phyloP scores from a whole-genome alignment of 306 rosid genomes.

The barrel medic (Medicago truncatula) region DNA sequence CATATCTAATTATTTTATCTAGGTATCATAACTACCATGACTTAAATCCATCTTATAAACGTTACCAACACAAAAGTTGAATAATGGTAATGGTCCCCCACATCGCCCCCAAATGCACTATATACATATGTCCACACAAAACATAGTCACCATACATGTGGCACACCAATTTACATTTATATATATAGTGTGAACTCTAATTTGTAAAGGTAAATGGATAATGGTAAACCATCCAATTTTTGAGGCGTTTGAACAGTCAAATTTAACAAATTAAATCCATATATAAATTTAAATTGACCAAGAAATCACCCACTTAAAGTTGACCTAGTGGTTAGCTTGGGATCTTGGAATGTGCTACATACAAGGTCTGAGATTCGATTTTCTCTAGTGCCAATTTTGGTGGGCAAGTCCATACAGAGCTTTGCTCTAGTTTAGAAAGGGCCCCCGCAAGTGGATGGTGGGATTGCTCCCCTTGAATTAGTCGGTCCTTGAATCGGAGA shows the following conservation, averaged over 20 bases:
- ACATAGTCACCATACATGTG: slow-evolving; percentile 44
- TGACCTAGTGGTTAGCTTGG: no score
- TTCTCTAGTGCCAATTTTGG: no score
- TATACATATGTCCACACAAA: slow-evolving; percentile 37
- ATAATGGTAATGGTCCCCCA: slow-evolving; percentile 38
- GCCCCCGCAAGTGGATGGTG: no score
- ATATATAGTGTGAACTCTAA: slow-evolving; percentile 46
- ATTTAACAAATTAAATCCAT: background rate
- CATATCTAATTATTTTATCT: slow-evolving; percentile 36
- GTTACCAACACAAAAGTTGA: slow-evolving; percentile 47
- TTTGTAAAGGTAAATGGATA: slow-evolving; percentile 41
- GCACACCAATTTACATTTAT: background rate
- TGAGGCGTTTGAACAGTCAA: slow-evolving; percentile 55
- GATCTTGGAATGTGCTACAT: no score
- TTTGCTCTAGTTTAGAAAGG: no score
- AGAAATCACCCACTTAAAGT: no score
- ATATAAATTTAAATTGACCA: slow-evolving; percentile 41
- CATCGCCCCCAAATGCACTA: background rate
- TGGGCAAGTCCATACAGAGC: no score
- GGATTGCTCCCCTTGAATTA: no score
- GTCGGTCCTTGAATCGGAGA: no score
- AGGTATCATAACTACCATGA: slow-evolving; percentile 31
- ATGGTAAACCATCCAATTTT: slow-evolving; percentile 49
- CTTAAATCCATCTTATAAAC: slow-evolving; percentile 34
- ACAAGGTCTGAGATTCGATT: no score